These are phyloP conservation scores for Claviceps sp. DNA, from an alignment of 2,329 filamentous ascomycete species.

Conservation along the genomic window DNA sequence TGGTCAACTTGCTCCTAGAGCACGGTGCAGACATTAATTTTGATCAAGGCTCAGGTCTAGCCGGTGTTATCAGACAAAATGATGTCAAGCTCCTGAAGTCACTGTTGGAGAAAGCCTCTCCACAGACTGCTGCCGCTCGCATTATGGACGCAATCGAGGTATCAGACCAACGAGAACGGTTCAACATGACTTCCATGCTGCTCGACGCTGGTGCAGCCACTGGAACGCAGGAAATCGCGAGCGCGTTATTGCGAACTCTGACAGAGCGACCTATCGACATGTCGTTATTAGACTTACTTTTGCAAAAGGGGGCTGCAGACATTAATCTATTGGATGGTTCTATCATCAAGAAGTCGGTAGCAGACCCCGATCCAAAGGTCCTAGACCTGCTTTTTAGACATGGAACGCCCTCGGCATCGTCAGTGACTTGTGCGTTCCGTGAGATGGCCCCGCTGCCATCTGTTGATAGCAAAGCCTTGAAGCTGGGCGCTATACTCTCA, in stretches of 20 bases:
- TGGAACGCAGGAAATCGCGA: constrained; percentile 27
- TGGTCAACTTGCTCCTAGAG: constrained; percentile 38
- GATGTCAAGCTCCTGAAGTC: constrained; percentile 32
- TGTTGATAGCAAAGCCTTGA: constrained; percentile 32
- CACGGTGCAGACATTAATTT: constrained; percentile 42
- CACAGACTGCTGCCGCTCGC: constrained; percentile 33
- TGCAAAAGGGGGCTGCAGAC: constrained; percentile 39
- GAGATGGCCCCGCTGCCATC: constrained; percentile 30
- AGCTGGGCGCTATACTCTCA: constrained; percentile 33
- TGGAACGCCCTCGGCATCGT: constrained; percentile 30
- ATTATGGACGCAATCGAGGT: constrained; percentile 35
- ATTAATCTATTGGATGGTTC: constrained; percentile 35
- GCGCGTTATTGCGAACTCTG: constrained; percentile 29
- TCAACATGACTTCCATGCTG: constrained; percentile 33
- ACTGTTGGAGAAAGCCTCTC: constrained; percentile 32
- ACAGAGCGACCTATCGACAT: constrained; percentile 34
- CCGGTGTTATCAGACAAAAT: constrained; percentile 32
- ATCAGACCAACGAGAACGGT: constrained; percentile 26
- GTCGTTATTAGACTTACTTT: constrained; percentile 32
- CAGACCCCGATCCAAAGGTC: constrained; percentile 32
- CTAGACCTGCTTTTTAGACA: constrained; percentile 33
- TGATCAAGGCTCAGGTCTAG: constrained; percentile 35
- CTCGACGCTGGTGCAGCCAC: constrained; percentile 31
- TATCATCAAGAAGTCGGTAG: constrained; percentile 27
- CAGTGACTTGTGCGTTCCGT: constrained; percentile 29